These are phyloP conservation scores for Cladobotryum protrusum DNA, from an alignment of 2,329 filamentous ascomycete genomes.

Conservation along the genomic window DNA sequence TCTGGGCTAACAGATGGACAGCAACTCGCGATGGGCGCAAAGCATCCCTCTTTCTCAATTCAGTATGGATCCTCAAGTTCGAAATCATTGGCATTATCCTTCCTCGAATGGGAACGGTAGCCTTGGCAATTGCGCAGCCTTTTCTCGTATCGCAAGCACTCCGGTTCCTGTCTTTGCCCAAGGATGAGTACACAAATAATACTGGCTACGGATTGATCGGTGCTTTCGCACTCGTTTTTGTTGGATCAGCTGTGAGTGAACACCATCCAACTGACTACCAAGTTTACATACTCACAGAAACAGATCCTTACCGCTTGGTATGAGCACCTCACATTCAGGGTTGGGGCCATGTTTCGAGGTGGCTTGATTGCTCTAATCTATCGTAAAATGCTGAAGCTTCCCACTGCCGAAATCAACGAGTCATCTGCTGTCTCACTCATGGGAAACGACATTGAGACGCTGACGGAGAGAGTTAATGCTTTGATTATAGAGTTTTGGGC, in stretches of 20 bases:
- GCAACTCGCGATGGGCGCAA: conserved; percentile 15
- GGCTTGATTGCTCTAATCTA: conserved; percentile 26
- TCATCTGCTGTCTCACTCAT: conserved; percentile 26
- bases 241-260: conserved; percentile 24
- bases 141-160: conserved; percentile 24
- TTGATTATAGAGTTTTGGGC: conserved; percentile 28
- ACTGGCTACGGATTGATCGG: conserved; percentile 27
- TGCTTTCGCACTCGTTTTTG: conserved; percentile 26
- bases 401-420: conserved; percentile 19
- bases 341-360: conserved; percentile 24
- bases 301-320: conserved; percentile 28
- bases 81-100: conserved; percentile 26
- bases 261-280: too few relatives aligned
- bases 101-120: conserved; percentile 23
- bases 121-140: conserved; percentile 25
- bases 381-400: conserved; percentile 23
- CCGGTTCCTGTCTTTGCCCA: conserved; percentile 21
- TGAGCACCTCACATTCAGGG: conserved; percentile 26
- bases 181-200: conserved; percentile 19
- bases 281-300: neutral
- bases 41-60: conserved; percentile 22
- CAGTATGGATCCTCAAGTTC: conserved; percentile 20
- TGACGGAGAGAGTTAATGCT: conserved; percentile 21
- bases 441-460: conserved; percentile 27
- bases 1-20: conserved; percentile 10